Percentiles rank a stretch among this genome's conserved stretches.
Conservation (phyloP, 306 rosid genomes). For the Fragaria nilgerrensis region DNA sequence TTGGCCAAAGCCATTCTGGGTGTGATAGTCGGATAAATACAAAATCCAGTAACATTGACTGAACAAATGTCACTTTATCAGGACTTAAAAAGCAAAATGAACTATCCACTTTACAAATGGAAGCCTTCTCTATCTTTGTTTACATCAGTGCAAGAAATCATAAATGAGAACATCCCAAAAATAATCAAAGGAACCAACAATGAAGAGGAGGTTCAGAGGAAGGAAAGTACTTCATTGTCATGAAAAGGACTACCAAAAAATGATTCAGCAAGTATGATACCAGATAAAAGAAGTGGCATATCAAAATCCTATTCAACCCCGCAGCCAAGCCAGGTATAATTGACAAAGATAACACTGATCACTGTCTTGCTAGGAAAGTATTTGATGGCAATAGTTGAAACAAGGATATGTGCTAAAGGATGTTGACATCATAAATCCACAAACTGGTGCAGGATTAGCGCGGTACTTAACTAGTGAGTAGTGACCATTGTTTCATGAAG, state of each 20-base stretch:
- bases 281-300: neutral
- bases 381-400: neutral
- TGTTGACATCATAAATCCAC: neutral
- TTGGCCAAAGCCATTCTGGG: slow-evolving; percentile 4
- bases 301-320: neutral
- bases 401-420: neutral
- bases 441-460: neutral
- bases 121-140: slow-evolving; percentile 2
- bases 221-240: slow-evolving; percentile 6
- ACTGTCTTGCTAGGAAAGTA: neutral
- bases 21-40: neutral
- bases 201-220: slow-evolving; percentile 7
- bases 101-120: neutral
- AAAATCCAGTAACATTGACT: neutral
- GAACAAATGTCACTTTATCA: neutral
- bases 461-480: neutral
- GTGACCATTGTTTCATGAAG: slow-evolving; percentile 1
- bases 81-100: neutral
- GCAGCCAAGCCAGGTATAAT: neutral
- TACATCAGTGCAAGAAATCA: neutral
- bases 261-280: slow-evolving; percentile 10
- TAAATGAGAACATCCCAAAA: neutral
- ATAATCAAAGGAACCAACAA: neutral
- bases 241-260: neutral
- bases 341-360: neutral